Conservation (phyloP, 805 yeast species). For the Ogataea salicorniae region DNA sequence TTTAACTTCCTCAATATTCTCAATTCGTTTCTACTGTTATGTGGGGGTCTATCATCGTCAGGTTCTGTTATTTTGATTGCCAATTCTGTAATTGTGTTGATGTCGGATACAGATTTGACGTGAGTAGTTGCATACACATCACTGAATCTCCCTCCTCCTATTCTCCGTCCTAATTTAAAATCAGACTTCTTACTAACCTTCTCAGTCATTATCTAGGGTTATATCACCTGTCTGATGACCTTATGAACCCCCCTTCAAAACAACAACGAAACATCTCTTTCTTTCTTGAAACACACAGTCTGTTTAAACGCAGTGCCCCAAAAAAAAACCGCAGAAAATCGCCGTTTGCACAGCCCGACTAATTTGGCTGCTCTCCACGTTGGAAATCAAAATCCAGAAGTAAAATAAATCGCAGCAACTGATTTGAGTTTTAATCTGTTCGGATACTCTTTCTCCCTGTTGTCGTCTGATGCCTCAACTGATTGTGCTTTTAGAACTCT, state of each 20-base stretch:
- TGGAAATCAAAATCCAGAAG: too few species aligned
- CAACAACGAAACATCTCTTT: neutral
- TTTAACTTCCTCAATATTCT: constrained; percentile 28
- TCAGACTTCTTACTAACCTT: constrained; percentile 14
- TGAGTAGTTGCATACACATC: constrained; percentile 29
- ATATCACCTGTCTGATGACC: neutral
- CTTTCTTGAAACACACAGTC: too few species aligned
- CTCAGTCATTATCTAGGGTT: neutral
- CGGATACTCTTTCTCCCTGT: too few species aligned
- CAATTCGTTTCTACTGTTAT: constrained; percentile 43
- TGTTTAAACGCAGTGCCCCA: too few species aligned
- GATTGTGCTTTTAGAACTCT: too few species aligned
- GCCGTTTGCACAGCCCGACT: neutral
- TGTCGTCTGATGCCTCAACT: too few species aligned
- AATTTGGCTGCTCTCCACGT: too few species aligned
- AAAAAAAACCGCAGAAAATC: neutral
- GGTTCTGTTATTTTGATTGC: constrained; percentile 47
- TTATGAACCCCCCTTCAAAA: neutral
- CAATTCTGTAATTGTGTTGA: constrained; percentile 10
- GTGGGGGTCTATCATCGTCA: constrained; percentile 51
- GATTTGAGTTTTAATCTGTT: too few species aligned
- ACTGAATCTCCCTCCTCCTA: constrained; percentile 42
- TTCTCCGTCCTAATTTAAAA: constrained; percentile 14
- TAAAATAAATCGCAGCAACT: too few species aligned
- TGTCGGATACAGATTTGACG: neutral